Evolutionary conservation across 2,329 filamentous ascomycete species (phyloP).

Genomic region (Penicillium sclerotiorum): DNA sequence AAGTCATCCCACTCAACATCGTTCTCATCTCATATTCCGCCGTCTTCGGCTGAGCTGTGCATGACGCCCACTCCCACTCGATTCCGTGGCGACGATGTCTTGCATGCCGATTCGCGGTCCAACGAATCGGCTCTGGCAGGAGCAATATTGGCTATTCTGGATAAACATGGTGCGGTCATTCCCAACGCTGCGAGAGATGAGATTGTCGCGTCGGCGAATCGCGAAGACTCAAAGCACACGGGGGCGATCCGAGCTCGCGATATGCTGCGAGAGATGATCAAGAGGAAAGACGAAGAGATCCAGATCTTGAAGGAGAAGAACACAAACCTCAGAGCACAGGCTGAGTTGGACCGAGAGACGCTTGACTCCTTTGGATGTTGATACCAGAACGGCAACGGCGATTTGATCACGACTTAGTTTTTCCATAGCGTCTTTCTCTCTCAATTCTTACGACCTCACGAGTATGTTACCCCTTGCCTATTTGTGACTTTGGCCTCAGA

Average conservation of each 20-base stretch:
- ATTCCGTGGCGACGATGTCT: constrained; percentile 34
- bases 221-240: constrained; percentile 60
- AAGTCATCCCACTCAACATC: constrained; percentile 6
- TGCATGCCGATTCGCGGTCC: constrained; percentile 21
- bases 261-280: constrained; percentile 63
- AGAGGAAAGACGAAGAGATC: constrained; percentile 63
- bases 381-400: too few relatives aligned
- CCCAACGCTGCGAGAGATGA: constrained; percentile 38
- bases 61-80: constrained; percentile 36
- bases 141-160: constrained; percentile 36
- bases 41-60: constrained; percentile 33
- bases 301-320: constrained; percentile 68
- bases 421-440: too few relatives aligned
- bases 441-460: too few relatives aligned
- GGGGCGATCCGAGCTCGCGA: constrained; percentile 69
- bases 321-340: constrained; percentile 57
- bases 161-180: constrained; percentile 37
- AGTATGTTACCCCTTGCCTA: too few relatives aligned
- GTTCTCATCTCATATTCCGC: constrained; percentile 12
- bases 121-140: constrained; percentile 25
- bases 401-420: too few relatives aligned
- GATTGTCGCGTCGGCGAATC: constrained; percentile 51
- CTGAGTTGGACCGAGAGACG: constrained; percentile 55
- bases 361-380: constrained; percentile 32
- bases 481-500: too few relatives aligned